Base-by-base conservation (phyloP, 768 basidiomycete species). In the Mycena albidolilacea region DNA sequence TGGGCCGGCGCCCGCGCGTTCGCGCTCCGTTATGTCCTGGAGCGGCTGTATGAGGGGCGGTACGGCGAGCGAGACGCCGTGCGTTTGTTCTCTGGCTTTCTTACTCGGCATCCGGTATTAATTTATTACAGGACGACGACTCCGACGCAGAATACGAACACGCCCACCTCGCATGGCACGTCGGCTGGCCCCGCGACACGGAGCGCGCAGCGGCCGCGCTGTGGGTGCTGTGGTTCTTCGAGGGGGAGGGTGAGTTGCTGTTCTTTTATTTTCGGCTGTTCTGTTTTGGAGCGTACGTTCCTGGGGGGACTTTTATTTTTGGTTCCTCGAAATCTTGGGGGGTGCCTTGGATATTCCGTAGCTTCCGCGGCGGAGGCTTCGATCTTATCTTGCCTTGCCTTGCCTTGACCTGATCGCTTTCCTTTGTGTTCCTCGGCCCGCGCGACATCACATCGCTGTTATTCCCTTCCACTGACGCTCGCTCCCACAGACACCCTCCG, bases 151-250 rank as follows among this genome's bases (percentile, higher is more conserved):
- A 21, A 8, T 3, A 52, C n/a, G 41, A 9, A 14, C 41, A 48
- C 15, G 46, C 11, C 11, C 11, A n/a, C 15, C 59, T 19, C 11
- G 71, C 61, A 23, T 73, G 72, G 72, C 44, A 48, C 17, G 58
- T 64, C 1, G 73, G 73, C 61, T 74, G 73, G 73, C 73, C 69
- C 46, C 64, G 69, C 43, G 65, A 70, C n/a, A 17, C 65, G 2
- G 48, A 58, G 21, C 59, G 5, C 19, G 19, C 14, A 11, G 73
- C 73, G 12, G 65, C 69, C 12, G 69, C 73, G 39, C 21, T 74
- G 52, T 74, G 73, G 73, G 52, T 74, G 0, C 3, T 63, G 21
- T 74, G 69, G 65, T 70, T 71, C 21, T 74, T 74, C 46, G 69
- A 67, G 44, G 35, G 62, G 3, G 52, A 66, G 23, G 69, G 69